Conservation (phyloP, 371 early-diverging fungal genomes). For the Mucor lusitanicus region DNA sequence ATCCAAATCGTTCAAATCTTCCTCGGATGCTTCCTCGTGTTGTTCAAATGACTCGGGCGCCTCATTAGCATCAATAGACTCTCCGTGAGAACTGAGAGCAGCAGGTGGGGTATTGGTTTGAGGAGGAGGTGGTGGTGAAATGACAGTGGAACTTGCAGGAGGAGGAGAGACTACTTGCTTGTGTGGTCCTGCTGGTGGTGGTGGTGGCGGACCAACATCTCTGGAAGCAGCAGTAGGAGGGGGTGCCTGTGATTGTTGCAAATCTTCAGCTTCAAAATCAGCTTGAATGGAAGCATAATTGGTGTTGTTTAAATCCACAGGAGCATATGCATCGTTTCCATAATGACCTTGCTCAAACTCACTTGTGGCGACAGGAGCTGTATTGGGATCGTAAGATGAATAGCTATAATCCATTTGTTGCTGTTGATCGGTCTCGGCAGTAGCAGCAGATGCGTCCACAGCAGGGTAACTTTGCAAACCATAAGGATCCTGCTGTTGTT, state of each 20-base stretch:
- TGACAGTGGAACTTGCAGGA: background rate
- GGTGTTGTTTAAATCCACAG: background rate
- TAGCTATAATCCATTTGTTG: slow-evolving; percentile 1
- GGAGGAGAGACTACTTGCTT: background rate
- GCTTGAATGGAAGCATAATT: background rate
- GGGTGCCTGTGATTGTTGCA: slow-evolving; percentile 4
- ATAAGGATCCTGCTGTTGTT: slow-evolving; percentile 7
- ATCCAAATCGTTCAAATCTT: slow-evolving; percentile 23
- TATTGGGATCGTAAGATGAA: background rate
- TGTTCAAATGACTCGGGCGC: background rate
- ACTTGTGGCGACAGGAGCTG: background rate
- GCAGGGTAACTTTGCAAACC: slow-evolving; percentile 3
- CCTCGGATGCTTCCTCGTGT: background rate
- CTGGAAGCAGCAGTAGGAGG: background rate
- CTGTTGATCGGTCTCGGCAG: background rate
- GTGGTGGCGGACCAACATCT: background rate
- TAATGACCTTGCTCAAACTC: background rate
- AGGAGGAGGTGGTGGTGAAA: background rate
- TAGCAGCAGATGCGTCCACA: background rate
- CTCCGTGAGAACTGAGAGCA: background rate
- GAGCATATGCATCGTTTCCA: slow-evolving; percentile 3
- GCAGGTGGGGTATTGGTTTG: background rate
- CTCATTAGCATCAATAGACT: background rate
- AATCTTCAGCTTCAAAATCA: slow-evolving; percentile 6
- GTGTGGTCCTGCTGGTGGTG: background rate